Evolutionary conservation across 768 basidiomycete species (phyloP), one percentile per base, ranked within the genome.

Genomic region (Scleroderma citrinum): DNA sequence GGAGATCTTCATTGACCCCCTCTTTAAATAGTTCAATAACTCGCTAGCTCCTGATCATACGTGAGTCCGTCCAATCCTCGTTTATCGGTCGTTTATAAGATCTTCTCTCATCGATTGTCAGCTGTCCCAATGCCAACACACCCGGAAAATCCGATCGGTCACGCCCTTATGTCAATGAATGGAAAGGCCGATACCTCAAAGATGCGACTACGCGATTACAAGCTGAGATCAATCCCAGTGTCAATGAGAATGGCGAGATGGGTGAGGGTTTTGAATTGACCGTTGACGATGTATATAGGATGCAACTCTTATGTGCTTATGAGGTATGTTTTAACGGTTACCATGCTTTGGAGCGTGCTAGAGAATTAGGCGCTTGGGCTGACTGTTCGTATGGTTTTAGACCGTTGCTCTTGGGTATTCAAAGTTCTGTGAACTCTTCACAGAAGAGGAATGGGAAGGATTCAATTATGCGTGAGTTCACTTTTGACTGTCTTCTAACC

Each of bases 381-480:
- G 41, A n/a, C 26, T 8, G 26, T 29, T 29, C 26, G 8, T 29
- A 8, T 24, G 37, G 5, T 17, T 31, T 12, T 47, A 89, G 87
- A 93, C 94, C 16, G 94, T 95, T 39, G 87, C 91, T 0, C 74
- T 95, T 11, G 92, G 91, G 8, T 94, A 91, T 61, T 92, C 90
- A 14, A 85, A 83, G 54, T 97, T 94, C 69, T 97, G 92, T 55
- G 82, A 83, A 48, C 71, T 96, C 3, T 97, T 97, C 67, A 92
- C 90, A 0, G 77, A 85, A 58, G 82, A 89, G 38, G 93, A 96
- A 66, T 97, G 92, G 93, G 84, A 88, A 61, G 91, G 91, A 0
- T 95, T 92, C 63, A 79, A 90, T 63, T 95, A 96, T 53, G 76
- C 85, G 80, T 89, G 55, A 48, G 85, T 70, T 24, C 2, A 11